phyloP scores from a whole-genome alignment of 805 yeast genomes.

The Cyberlindnera euphorbiiphila region DNA sequence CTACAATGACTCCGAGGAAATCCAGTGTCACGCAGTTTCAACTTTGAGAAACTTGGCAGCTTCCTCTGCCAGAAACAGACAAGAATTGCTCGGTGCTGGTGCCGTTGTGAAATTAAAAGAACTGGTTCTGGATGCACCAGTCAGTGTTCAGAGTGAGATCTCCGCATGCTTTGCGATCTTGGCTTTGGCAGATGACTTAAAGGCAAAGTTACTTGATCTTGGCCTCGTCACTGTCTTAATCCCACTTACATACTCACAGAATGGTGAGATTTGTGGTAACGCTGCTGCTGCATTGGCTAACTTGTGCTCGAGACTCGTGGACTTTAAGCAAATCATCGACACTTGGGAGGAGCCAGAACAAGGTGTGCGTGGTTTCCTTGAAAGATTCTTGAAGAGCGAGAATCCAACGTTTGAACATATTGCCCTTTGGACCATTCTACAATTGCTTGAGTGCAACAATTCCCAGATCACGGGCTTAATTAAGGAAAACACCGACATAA shows the following conservation, averaged over 20 bases:
- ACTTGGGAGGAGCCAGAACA: slow-evolving; percentile 78
- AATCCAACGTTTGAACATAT: slow-evolving; percentile 97
- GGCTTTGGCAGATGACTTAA: slow-evolving; percentile 93
- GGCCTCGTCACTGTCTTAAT: slow-evolving; percentile 84
- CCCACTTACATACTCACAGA: slow-evolving; percentile 83
- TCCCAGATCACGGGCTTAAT: slow-evolving; percentile 51
- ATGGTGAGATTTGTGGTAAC: slow-evolving; percentile 96
- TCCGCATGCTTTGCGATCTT: slow-evolving; percentile 96
- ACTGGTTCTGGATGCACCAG: slow-evolving; percentile 79
- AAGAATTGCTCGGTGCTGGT: slow-evolving; percentile 89
- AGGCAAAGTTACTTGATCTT: slow-evolving; percentile 74
- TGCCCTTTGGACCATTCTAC: slow-evolving; percentile 95
- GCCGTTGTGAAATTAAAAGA: slow-evolving; percentile 92
- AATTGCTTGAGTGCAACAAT: slow-evolving; percentile 84
- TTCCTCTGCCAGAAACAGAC: slow-evolving; percentile 85
- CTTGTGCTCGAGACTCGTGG: slow-evolving; percentile 83
- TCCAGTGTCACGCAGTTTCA: slow-evolving; percentile 97
- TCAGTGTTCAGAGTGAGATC: slow-evolving; percentile 91
- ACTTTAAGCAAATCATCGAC: slow-evolving; percentile 72
- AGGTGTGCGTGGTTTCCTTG: slow-evolving; percentile 81
- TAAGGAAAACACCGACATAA: slow-evolving; percentile 49
- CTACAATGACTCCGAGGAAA: slow-evolving; percentile 87
- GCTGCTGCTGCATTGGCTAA: slow-evolving; percentile 98
- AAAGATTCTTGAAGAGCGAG: slow-evolving; percentile 72
- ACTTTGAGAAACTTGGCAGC: slow-evolving; percentile 96